Base-by-base conservation (phyloP, 495 filamentous ascomycete genomes). In the Penicillium paxilli region DNA sequence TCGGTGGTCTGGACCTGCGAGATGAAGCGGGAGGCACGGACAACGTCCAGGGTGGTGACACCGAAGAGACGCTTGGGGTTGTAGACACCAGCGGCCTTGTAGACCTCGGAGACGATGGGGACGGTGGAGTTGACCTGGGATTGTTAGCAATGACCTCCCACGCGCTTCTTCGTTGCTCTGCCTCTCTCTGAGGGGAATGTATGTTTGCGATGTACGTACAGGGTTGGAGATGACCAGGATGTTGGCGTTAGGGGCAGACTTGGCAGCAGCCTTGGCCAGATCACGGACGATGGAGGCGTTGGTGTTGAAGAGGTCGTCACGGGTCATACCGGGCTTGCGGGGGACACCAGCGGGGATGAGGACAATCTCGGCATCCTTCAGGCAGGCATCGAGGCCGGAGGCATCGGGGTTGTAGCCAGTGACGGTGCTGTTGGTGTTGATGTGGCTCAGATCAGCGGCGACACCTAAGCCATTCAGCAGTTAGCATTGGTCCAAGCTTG, bases 231-330 rank as follows among this genome's bases (percentile, higher is more conserved):
- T 98, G 80, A 98, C 85, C 68, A 98, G 87, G 74, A 98, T 81
- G 72, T 95, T 96, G 75, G 94, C 95, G 44, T 98, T 83, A 53
- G 94, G 95, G 71, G 86, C 80, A 65, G 89, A 81, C 63, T 96
- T 87, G 65, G 94, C 94, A 67, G 84, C 86, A 62, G 92, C 91
- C 85, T 98, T 97, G 73, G 94, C 92, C 55, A 98, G 87, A 78
- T 98, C 94, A 57, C 94, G 94, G 71, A 98, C 94, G 68, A 98
- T 98, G 60, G 91, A 96, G 73, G 95, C 94, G 75, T 98, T 98
- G 82, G 93, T 98, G 83, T 98, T 98, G 90, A 98, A 98, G 50
- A 98, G 89, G 69, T 98, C 87, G 79, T 98, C 94, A 80, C 94
- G 91, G 79, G 89, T 95, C 94, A 98, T 98, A 77, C 94, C 94